Evolutionary conservation across 352 stramenopile genomes (phyloP), one percentile per base, ranked within the genome.

Genomic region (Phytophthora cryptogea): DNA sequence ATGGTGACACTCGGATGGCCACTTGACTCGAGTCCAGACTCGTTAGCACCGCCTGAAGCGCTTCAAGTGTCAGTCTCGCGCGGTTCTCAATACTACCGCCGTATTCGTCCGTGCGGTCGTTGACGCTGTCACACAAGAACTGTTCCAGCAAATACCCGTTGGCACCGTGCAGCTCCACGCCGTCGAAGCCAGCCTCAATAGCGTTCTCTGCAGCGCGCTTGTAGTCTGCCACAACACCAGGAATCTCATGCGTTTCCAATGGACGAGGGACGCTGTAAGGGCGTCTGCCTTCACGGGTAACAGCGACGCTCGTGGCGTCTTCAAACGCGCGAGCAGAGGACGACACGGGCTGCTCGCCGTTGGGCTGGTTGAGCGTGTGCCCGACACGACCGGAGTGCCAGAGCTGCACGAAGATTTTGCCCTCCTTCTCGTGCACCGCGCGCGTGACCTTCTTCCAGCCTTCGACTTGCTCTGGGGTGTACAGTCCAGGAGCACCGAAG

Each of bases 11-110:
- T 26, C 69, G 69, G 26, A 77, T 69, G 14, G 49, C 66, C 20
- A 83, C 60, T 27, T 65, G 54, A 23, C 66, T 72, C 16, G 67
- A 76, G 36, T 61, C 53, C 23, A 75, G 37, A 10, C 43, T 66
- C 6, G 67, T 54, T 3, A 66, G 42, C 14, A 90, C 42, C 0
- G 59, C 72, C 39, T 88, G 59, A 49, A 96, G 30, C 46, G 78
- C 54, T 52, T 95, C 76, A 0, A 77, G 66, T 35, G 90, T 66
- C 23, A 96, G 76, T 23, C 77, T 60, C 30, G 70, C 66, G 26
- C 88, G 83, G 68, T 96, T 96, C 59, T 95, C 85, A 23, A 90
- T 66, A 42, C 56, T 83, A 35, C 89, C 89, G 31, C 88, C 89
- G 53, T 74, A 74, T 7, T 39, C 42, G 16, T 74, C 66, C 6